These are phyloP conservation scores for Fragaria nilgerrensis DNA, from an alignment of 306 rosid genomes.

Conservation along the genomic window DNA sequence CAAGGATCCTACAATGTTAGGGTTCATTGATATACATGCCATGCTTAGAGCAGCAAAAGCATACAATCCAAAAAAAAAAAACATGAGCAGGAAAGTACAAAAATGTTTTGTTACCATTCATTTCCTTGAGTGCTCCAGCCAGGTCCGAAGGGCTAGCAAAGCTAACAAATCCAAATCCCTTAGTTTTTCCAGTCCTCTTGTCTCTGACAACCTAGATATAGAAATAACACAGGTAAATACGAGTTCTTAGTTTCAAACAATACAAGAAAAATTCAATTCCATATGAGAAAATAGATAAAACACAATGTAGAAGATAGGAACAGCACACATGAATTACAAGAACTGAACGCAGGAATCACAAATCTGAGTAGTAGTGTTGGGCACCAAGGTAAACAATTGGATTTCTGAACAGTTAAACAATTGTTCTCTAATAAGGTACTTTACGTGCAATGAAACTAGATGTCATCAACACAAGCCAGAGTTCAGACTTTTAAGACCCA, in stretches of 20 bases:
- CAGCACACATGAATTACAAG: background rate
- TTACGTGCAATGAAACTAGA: background rate
- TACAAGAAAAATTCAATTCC: background rate
- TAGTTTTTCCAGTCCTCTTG: constrained; percentile 94
- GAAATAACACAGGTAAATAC: constrained; percentile 5
- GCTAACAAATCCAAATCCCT: constrained; percentile 97
- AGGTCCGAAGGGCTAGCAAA: constrained; percentile 79
- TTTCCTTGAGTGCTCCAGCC: constrained; percentile 93
- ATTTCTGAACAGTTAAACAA: background rate
- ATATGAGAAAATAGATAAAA: background rate
- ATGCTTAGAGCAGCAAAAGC: background rate
- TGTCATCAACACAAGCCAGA: background rate
- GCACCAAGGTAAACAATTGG: background rate
- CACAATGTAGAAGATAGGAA: background rate
- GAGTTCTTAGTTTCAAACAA: constrained; percentile 2
- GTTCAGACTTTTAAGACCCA: background rate
- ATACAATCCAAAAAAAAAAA: background rate
- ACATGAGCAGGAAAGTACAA: background rate
- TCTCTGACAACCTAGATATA: constrained; percentile 82
- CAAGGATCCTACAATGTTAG: background rate
- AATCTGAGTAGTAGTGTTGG: background rate
- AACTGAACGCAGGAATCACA: background rate
- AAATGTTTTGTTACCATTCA: constrained; percentile 57
- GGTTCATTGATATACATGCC: background rate
- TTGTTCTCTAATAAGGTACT: background rate